phyloP scores from a whole-genome alignment of 495 filamentous ascomycete species.

The Sabuloglossum arenarium region DNA sequence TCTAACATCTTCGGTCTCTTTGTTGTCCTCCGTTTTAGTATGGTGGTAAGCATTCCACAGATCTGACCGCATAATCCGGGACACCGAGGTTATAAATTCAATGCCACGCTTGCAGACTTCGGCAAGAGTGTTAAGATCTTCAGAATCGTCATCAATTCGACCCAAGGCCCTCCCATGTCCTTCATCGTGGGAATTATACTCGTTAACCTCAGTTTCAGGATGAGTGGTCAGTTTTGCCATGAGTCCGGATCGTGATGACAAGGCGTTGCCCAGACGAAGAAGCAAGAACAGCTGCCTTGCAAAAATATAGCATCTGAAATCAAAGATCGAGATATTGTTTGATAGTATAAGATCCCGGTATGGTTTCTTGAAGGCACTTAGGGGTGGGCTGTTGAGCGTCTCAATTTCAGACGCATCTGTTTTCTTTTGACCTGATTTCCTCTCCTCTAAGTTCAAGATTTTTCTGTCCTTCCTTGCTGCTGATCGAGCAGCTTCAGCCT shows the following conservation, averaged over 20 bases:
- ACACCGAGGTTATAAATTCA: slow-evolving; percentile 59
- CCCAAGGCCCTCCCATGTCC: slow-evolving; percentile 6
- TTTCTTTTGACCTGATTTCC: slow-evolving; percentile 13
- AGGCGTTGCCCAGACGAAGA: slow-evolving; percentile 56
- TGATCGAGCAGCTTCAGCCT: neutral
- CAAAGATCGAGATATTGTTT: slow-evolving; percentile 94
- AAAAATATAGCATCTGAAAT: slow-evolving; percentile 90
- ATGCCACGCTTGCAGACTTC: slow-evolving; percentile 62
- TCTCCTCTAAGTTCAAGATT: neutral
- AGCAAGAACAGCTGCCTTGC: slow-evolving; percentile 69
- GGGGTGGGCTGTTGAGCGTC: slow-evolving; percentile 27
- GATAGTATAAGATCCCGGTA: slow-evolving; percentile 85
- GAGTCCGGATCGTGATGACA: slow-evolving; percentile 6
- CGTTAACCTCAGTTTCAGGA: neutral
- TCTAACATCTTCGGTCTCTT: neutral
- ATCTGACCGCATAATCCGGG: slow-evolving; percentile 59
- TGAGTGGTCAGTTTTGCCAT: neutral
- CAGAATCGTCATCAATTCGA: slow-evolving; percentile 28
- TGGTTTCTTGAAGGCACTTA: slow-evolving; percentile 53
- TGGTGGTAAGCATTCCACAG: slow-evolving; percentile 21
- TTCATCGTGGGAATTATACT: slow-evolving; percentile 1
- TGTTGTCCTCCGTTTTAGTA: neutral
- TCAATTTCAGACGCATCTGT: slow-evolving; percentile 14
- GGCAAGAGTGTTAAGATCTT: slow-evolving; percentile 55
- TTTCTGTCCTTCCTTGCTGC: neutral